Evolutionary conservation across 371 early-diverging fungal genomes (phyloP).

Genomic region (Mortierella sp.): DNA sequence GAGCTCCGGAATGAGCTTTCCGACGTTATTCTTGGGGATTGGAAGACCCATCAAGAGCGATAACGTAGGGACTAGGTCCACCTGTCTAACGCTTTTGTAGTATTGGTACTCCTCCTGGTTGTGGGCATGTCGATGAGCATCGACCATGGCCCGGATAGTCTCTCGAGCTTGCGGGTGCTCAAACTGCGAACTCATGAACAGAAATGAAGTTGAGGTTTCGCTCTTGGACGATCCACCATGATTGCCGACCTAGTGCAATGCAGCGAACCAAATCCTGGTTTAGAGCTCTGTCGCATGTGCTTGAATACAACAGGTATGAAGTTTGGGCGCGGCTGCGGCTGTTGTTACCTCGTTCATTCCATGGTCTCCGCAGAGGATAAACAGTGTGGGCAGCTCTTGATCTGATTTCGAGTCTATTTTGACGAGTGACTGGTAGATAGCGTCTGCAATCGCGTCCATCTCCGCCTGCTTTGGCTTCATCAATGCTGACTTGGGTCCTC

Average conservation of each 20-base stretch:
- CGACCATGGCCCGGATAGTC: slow-evolving; percentile 26
- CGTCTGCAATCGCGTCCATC: slow-evolving; percentile 77
- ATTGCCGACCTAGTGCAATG: slow-evolving; percentile 62
- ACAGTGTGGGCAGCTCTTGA: slow-evolving; percentile 73
- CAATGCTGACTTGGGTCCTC: slow-evolving; percentile 81
- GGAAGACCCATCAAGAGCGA: slow-evolving; percentile 86
- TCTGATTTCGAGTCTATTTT: slow-evolving; percentile 36
- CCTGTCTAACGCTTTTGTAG: slow-evolving; percentile 76
- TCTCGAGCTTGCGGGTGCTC: slow-evolving; percentile 1
- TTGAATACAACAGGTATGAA: no score
- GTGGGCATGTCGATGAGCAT: slow-evolving; percentile 12
- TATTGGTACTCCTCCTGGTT: slow-evolving; percentile 33
- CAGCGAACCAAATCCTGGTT: no score
- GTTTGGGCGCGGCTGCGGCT: no score
- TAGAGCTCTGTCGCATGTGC: no score
- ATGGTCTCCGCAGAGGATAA: slow-evolving; percentile 98
- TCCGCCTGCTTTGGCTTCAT: slow-evolving; percentile 84
- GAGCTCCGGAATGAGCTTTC: slow-evolving; percentile 78
- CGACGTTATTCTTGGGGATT: slow-evolving; percentile 92
- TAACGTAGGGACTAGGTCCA: slow-evolving; percentile 91
- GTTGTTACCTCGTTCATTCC: slow-evolving; percentile 95
- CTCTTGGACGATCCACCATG: slow-evolving; percentile 75
- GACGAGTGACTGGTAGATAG: slow-evolving; percentile 61
- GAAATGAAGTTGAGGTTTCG: slow-evolving; percentile 68
- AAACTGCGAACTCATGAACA: slow-evolving; percentile 26